Conservation (phyloP, 2,329 filamentous ascomycete species). For the Lachnellula cervina region DNA sequence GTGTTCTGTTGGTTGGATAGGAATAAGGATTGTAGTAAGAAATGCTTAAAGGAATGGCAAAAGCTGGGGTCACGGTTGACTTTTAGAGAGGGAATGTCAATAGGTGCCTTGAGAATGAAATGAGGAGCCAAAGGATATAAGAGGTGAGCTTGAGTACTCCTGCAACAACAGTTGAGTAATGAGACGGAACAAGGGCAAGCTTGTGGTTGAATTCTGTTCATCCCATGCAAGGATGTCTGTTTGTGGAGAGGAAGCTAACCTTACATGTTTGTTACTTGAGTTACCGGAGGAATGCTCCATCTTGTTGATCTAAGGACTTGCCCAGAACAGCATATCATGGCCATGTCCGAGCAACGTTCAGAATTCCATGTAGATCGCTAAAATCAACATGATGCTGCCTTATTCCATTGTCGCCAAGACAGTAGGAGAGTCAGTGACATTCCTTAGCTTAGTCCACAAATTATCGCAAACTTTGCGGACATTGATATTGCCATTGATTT, state of each 20-base stretch:
- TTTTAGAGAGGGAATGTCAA: constrained; percentile 26
- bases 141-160: constrained; percentile 9
- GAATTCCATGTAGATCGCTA: no score
- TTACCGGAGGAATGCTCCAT: constrained; percentile 29
- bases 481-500: constrained; percentile 1
- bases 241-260: constrained; percentile 11
- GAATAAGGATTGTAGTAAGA: constrained; percentile 30
- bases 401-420: no score
- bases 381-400: no score
- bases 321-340: constrained; percentile 1
- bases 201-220: constrained; percentile 17
- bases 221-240: constrained; percentile 22
- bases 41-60: constrained; percentile 32
- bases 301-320: constrained; percentile 21
- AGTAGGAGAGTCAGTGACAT: no score
- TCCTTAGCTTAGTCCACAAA: not conserved
- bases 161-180: constrained; percentile 10
- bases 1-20: constrained; percentile 21
- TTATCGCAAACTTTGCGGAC: not conserved
- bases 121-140: constrained; percentile 28
- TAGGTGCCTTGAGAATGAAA: constrained; percentile 29
- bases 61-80: constrained; percentile 15
- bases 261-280: constrained; percentile 13
- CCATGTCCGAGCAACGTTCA: not conserved
- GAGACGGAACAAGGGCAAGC: constrained; percentile 17